Conservation (phyloP, 257 asterid species). For the Penstemon eatonii region DNA sequence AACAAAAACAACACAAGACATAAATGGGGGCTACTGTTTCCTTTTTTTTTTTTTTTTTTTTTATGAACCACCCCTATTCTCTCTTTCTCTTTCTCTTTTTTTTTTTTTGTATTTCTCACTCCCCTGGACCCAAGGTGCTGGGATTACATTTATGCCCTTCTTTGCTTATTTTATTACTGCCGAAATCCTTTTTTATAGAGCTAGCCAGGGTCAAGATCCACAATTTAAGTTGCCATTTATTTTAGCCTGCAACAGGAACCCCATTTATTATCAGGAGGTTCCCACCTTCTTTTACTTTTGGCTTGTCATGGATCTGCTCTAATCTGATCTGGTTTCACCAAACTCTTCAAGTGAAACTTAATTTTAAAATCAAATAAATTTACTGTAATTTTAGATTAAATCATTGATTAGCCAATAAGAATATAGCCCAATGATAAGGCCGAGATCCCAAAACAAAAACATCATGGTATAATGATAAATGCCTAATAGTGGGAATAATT, state of each 20-base stretch:
- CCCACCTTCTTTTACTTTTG: neutral
- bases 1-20: constrained; percentile 8
- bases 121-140: neutral
- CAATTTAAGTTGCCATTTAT: constrained; percentile 1
- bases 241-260: constrained; percentile 24
- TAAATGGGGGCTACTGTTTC: constrained; percentile 27
- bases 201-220: constrained; percentile 25
- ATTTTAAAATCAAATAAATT: too few species aligned
- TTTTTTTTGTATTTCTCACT: constrained; percentile 2
- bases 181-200: constrained; percentile 6
- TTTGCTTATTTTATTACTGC: constrained; percentile 10
- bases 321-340: too few species aligned
- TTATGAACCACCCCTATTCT: constrained; percentile 35
- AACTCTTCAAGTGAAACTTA: too few species aligned
- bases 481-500: too few species aligned
- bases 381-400: too few species aligned
- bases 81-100: constrained; percentile 36
- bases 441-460: too few species aligned
- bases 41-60: constrained; percentile 42
- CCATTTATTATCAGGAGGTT: constrained; percentile 16
- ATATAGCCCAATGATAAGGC: too few species aligned
- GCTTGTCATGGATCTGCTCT: too few species aligned
- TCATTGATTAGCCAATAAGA: too few species aligned
- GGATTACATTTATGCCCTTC: constrained; percentile 38
- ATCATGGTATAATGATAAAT: too few species aligned